phyloP scores from a whole-genome alignment of 2,329 filamentous ascomycete genomes.

The Colletotrichum lupini region DNA sequence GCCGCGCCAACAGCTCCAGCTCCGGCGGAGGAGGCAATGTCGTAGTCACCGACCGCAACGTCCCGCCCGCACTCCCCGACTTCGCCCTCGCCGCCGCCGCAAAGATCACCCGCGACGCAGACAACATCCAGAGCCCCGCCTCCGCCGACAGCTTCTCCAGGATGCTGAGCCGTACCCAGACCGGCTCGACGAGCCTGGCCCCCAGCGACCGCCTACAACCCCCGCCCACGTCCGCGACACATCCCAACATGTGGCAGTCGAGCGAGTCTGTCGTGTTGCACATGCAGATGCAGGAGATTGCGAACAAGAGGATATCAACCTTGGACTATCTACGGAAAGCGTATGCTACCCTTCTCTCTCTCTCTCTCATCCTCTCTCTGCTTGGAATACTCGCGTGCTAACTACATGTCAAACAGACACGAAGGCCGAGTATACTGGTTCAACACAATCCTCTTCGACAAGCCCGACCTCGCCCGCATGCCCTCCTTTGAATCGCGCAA shows the following conservation, averaged over 20 bases:
- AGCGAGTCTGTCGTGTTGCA: constrained; percentile 62
- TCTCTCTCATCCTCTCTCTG: background rate
- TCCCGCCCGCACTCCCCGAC: constrained; percentile 65
- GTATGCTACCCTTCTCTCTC: constrained; percentile 55
- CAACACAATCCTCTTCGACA: constrained; percentile 93
- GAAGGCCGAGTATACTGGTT: constrained; percentile 98
- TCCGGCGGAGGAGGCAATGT: constrained; percentile 52
- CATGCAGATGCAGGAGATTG: constrained; percentile 82
- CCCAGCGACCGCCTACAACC: constrained; percentile 41
- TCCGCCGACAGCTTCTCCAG: constrained; percentile 51
- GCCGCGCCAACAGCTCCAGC: constrained; percentile 56
- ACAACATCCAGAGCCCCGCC: constrained; percentile 41
- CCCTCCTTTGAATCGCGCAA: constrained; percentile 88
- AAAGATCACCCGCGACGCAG: constrained; percentile 50
- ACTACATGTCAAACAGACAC: constrained; percentile 76
- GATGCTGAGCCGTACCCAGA: constrained; percentile 57
- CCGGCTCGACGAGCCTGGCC: constrained; percentile 45
- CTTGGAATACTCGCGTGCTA: background rate
- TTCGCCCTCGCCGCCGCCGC: constrained; percentile 63
- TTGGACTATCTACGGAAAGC: constrained; percentile 92
- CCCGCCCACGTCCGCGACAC: constrained; percentile 40
- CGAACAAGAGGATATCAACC: constrained; percentile 93
- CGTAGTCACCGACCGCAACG: constrained; percentile 56
- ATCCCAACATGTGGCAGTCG: constrained; percentile 44
- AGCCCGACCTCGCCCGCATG: constrained; percentile 81